Evolutionary conservation across 2,329 filamentous ascomycete genomes (phyloP), one percentile per base, ranked within the genome.

Genomic region (Neofusicoccum umdonicola): DNA sequence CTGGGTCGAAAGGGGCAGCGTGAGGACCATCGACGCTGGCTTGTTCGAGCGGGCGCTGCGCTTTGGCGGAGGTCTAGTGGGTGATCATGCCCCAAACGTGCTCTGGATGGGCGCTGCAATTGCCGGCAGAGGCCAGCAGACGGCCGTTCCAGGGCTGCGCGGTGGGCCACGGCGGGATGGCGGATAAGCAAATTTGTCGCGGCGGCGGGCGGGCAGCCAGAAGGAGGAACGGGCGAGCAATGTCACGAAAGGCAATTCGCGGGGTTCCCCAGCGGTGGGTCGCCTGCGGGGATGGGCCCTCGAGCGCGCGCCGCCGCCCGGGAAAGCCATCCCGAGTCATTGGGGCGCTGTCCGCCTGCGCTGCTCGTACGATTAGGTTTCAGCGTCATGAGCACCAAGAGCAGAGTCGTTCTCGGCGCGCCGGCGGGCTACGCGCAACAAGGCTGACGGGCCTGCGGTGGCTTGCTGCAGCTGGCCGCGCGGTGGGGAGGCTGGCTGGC

Each of bases 381-480:
- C 47, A 27, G 1, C n/a, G 19, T 48, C 17, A 39, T 12, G 37
- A 39, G 37, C 37, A 5, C 22, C 19, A 39, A 17, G 8, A 5
- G 22, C 12, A 13, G 3, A 37, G 35, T 3, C 15, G 19, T 8
- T 15, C 48, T 42, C 31, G 19, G 37, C 52, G 19, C 19, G 19
- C 19, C 19, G 19, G 19, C 19, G 19, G 19, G 19, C 19, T 57
- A 19, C 7, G 37, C 37, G 39, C 54, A 45, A 19, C 39, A 60
- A 37, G 56, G 56, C 56, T 60, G 56, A 60, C 27, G 4, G 27
- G 27, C 27, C 4, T 31, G 27, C 41, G n/a, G 42, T 60, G 41
- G 56, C 56, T 13, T 37, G 56, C 56, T 19, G 42, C 56, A 60
- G 56, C 56, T 60, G 56, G 37, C 56, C 56, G 19, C 11, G 56